Base-by-base conservation (phyloP, 441 rosid genomes). In the Erysimum pusillum region DNA sequence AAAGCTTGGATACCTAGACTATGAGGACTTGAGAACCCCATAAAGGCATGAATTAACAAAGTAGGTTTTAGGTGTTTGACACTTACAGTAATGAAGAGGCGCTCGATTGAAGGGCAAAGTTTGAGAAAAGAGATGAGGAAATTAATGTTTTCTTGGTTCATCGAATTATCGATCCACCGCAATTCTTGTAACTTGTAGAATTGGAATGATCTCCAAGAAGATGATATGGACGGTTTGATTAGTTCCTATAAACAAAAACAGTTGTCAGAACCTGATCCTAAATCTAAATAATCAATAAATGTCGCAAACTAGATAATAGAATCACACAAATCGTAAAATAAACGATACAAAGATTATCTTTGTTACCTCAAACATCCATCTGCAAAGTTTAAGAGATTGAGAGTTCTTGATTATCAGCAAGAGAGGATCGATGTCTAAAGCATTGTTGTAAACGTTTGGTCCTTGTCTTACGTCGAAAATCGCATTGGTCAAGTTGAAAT, bases 331-430 rank as follows among this genome's bases (percentile, higher is more conserved):
- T 7, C 10, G 10, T 1, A 49, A 42, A 61, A 22, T 1, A 5
- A 61, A 51, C 0, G 20, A 25, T 46, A 58, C 8, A 71, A 6
- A 46, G 12, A 42, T 14, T 39, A n/a, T 35, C 9, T 63, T 41
- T 9, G 7, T 44, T 84, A 88, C 94, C 92, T 88, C 70, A 31
- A 84, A 90, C 73, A 72, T 81, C 94, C 94, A 90, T 78, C 78
- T 83, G 31, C 92, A 87, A 0, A 90, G 73, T 45, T 90, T 86
- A 6, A 88, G 84, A 52, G 76, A 61, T 63, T 81, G 73, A 11
- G 87, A 78, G 39, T 90, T 90, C 80, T 90, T 90, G 66, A 86
- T 78, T 10, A 89, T 83, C 22, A 90, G 49, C 51, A 84, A 68
- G 46, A 87, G 76, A 11, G 81, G 79, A 61, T 76, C 88, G 36